A percentile compares a stretch with the other conserved stretches of the same genome.
phyloP scores from a whole-genome alignment of 1,284 basidiomycete genomes.

The Pisolithus thermaeus region DNA sequence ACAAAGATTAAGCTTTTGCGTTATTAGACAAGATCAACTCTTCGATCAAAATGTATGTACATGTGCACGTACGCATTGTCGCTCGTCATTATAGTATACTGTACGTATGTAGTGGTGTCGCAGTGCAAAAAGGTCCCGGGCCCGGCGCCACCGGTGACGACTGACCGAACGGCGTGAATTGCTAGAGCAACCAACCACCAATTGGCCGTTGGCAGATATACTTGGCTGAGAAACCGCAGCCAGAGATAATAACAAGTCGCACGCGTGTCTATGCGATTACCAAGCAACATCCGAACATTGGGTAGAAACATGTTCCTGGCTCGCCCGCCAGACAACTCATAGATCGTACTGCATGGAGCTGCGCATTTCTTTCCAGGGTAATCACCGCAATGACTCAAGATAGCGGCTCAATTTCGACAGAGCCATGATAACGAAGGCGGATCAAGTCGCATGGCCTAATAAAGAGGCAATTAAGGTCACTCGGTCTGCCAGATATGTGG shows the following conservation, averaged over 20 bases:
- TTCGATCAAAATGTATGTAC: not conserved
- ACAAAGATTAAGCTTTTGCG: constrained; percentile 1
- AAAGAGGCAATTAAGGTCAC: constrained; percentile 1
- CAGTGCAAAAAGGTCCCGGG: not conserved
- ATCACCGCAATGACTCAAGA: not conserved
- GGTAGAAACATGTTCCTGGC: not conserved
- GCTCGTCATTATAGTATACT: not conserved
- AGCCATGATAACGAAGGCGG: not conserved
- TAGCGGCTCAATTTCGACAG: not conserved
- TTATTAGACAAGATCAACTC: not conserved
- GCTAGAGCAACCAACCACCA: not conserved
- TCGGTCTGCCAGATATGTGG: not conserved
- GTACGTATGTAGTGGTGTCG: not conserved
- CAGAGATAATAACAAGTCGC: not conserved
- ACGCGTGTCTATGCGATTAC: not conserved
- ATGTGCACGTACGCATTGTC: not conserved
- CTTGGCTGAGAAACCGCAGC: not conserved
- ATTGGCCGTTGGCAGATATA: not conserved
- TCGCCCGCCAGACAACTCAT: not conserved
- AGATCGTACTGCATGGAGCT: not conserved
- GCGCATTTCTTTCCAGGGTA: not conserved
- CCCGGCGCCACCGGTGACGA: too few relatives aligned
- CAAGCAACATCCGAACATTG: not conserved
- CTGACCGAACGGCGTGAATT: not conserved
- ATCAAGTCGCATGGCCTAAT: not conserved